A percentile compares a stretch with the other conserved stretches of the same genome.
Conservation (phyloP, 2,329 filamentous ascomycete species). For the Trichophyton mentagrophytes region DNA sequence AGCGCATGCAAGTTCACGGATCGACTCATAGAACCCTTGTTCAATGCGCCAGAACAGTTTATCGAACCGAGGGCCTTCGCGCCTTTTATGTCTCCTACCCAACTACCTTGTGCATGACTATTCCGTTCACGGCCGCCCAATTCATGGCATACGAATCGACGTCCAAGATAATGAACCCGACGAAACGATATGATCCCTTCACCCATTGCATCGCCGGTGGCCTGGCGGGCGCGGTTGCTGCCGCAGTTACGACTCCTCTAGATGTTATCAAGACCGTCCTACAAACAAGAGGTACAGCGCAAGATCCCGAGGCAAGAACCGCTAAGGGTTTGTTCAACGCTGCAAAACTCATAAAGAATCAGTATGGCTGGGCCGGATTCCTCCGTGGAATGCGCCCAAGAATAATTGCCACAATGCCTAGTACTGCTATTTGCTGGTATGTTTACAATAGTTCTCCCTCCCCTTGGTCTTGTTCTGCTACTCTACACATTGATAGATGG, state of each 20-base stretch:
- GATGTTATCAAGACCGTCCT: slow-evolving; percentile 97
- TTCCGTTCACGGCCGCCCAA: slow-evolving; percentile 92
- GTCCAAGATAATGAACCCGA: slow-evolving; percentile 83
- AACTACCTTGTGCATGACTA: slow-evolving; percentile 95
- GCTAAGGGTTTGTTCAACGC: slow-evolving; percentile 72
- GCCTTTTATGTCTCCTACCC: slow-evolving; percentile 99
- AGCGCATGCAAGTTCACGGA: slow-evolving; percentile 96
- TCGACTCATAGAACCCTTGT: slow-evolving; percentile 79
- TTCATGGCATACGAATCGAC: slow-evolving; percentile 97
- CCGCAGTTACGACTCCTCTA: slow-evolving; percentile 86
- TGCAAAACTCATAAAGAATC: slow-evolving; percentile 64
- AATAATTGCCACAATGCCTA: slow-evolving; percentile 93
- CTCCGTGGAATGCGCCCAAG: slow-evolving; percentile 85
- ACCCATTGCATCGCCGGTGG: slow-evolving; percentile 91
- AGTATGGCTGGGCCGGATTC: slow-evolving; percentile 77
- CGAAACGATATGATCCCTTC: slow-evolving; percentile 66
- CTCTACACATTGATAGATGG: not conserved
- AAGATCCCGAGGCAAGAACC: slow-evolving; percentile 67
- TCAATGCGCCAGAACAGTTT: slow-evolving; percentile 80
- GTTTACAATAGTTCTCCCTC: slow-evolving; percentile 16
- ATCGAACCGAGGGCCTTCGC: slow-evolving; percentile 70
- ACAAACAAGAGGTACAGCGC: slow-evolving; percentile 77
- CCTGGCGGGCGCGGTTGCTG: slow-evolving; percentile 82
- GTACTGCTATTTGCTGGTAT: slow-evolving; percentile 98
- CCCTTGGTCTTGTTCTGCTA: not conserved